Conservation (phyloP, 345 rosid species). For the Cardamine chenopodiifolia region DNA sequence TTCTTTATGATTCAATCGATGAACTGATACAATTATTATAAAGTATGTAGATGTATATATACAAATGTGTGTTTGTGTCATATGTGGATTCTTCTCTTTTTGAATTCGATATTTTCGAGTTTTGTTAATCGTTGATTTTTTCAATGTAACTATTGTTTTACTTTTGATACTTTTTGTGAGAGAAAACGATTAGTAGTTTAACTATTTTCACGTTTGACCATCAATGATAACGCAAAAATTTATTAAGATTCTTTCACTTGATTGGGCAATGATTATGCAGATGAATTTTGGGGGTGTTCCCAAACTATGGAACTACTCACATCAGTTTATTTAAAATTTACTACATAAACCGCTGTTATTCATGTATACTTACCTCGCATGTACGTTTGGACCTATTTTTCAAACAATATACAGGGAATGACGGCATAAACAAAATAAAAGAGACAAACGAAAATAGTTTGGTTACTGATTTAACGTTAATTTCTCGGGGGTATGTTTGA, state of each 20-base stretch:
- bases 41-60: neutral
- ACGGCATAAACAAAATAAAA: neutral
- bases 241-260: neutral
- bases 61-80: neutral
- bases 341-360: neutral
- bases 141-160: neutral
- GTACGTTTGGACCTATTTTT: neutral
- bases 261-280: constrained; percentile 11
- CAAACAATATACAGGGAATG: neutral
- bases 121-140: neutral
- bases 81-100: neutral
- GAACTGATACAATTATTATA: no score
- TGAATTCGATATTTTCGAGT: neutral
- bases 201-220: constrained; percentile 15
- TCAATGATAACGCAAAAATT: neutral
- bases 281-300: neutral
- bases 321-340: neutral
- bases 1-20: no score
- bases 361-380: neutral
- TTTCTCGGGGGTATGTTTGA: neutral
- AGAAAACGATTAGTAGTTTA: neutral
- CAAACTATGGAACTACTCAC: neutral
- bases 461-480: neutral
- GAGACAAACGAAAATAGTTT: constrained; percentile 1
- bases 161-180: constrained; percentile 10